These are phyloP conservation scores for Ophiocordyceps camponoti-floridani DNA, from an alignment of 2,329 filamentous ascomycete genomes.

Conservation along the genomic window DNA sequence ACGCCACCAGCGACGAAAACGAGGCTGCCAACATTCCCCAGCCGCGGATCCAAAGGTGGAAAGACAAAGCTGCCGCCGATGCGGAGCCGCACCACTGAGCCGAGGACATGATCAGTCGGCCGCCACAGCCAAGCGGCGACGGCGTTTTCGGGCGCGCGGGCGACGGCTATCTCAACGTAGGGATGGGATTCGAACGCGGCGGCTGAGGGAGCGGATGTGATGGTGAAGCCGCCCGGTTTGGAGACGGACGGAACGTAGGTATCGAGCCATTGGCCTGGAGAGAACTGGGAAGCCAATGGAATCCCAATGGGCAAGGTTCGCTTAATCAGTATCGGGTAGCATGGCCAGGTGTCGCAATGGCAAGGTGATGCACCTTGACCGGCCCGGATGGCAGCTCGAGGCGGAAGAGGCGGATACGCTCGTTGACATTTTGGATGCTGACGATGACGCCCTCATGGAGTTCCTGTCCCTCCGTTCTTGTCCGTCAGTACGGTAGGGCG, in stretches of 20 bases:
- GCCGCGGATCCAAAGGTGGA: slow-evolving; percentile 35
- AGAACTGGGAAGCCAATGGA: slow-evolving; percentile 25
- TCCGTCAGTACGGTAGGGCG: neutral
- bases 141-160: slow-evolving; percentile 51
- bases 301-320: neutral
- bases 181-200: slow-evolving; percentile 18
- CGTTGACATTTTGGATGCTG: slow-evolving; percentile 46
- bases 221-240: slow-evolving; percentile 72
- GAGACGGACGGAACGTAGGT: slow-evolving; percentile 51
- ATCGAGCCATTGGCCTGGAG: slow-evolving; percentile 79
- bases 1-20: slow-evolving; percentile 70
- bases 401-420: slow-evolving; percentile 47
- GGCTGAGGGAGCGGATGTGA: slow-evolving; percentile 55
- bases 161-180: slow-evolving; percentile 56
- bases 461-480: slow-evolving; percentile 11
- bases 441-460: slow-evolving; percentile 45
- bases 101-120: slow-evolving; percentile 33
- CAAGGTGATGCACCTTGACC: slow-evolving; percentile 23
- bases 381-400: slow-evolving; percentile 34
- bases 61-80: slow-evolving; percentile 71
- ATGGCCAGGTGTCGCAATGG: neutral
- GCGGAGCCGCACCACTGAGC: slow-evolving; percentile 42
- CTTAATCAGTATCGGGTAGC: neutral
- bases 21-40: slow-evolving; percentile 29
- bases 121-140: slow-evolving; percentile 64